A percentile compares a stretch with the other conserved stretches of the same genome.
Evolutionary conservation across 164 flowering plant genomes (phyloP).

Genomic region (Aristolochia contorta): DNA sequence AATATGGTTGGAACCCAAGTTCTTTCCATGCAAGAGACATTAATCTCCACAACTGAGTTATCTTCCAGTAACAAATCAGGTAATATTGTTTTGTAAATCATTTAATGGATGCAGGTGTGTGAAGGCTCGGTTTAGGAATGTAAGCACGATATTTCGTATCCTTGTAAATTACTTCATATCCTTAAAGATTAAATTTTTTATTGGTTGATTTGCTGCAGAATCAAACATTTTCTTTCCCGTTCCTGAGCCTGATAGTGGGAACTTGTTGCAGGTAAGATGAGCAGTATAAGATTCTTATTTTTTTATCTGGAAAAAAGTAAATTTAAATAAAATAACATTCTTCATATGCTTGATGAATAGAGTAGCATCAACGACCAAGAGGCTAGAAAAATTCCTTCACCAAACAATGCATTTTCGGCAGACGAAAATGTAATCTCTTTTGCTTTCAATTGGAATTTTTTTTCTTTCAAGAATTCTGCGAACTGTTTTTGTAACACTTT

Average conservation of each 20-base stretch:
- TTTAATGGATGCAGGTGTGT: neutral
- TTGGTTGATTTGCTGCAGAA: neutral
- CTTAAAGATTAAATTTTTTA: neutral
- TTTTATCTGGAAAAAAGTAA: too few species aligned
- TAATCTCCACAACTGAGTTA: constrained; percentile 22
- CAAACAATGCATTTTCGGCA: neutral
- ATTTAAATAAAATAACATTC: too few species aligned
- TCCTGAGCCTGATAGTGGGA: neutral
- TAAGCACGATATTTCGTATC: neutral
- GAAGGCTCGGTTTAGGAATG: neutral
- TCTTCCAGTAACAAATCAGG: constrained; percentile 34
- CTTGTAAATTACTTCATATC: neutral
- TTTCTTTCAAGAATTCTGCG: too few species aligned
- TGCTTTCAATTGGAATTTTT: too few species aligned
- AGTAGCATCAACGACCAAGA: neutral
- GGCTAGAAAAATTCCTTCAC: neutral
- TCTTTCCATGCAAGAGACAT: constrained; percentile 52
- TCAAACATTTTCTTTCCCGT: neutral
- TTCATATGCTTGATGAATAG: neutral
- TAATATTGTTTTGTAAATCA: constrained; percentile 3
- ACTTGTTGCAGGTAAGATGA: neutral
- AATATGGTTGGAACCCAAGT: constrained; percentile 86
- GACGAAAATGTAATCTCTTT: neutral
- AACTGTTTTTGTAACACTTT: too few species aligned
- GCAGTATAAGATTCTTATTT: neutral